Conservation (phyloP, 208 protist genomes). For the Strigomonas culicis region DNA sequence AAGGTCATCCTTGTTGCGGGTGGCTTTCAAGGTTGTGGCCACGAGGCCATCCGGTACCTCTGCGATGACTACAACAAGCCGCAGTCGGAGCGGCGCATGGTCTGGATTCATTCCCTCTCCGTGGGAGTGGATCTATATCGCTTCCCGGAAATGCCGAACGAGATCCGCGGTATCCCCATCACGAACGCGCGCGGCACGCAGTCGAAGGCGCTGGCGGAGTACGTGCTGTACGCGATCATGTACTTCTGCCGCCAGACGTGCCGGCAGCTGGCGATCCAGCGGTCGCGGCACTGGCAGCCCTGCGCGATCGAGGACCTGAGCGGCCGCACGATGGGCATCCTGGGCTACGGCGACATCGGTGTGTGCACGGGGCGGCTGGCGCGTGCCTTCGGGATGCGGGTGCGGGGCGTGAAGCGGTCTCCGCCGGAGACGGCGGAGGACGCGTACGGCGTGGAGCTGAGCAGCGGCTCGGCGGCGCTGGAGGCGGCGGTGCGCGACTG, state of each 20-base stretch:
- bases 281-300: constrained; percentile 30
- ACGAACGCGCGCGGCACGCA: constrained; percentile 37
- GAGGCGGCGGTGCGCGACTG: constrained; percentile 33
- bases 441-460: constrained; percentile 26
- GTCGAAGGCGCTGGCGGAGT: constrained; percentile 34
- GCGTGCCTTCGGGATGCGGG: constrained; percentile 32
- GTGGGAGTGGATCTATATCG: constrained; percentile 42
- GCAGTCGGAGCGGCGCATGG: constrained; percentile 26
- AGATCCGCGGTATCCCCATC: constrained; percentile 32
- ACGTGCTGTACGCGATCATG: constrained; percentile 43
- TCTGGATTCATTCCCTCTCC: constrained; percentile 42
- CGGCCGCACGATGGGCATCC: constrained; percentile 40
- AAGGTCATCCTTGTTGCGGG: constrained; percentile 21
- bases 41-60: constrained; percentile 26
- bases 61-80: constrained; percentile 33
- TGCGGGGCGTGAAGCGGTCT: constrained; percentile 28
- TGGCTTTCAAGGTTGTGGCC: background rate
- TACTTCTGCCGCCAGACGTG: constrained; percentile 64
- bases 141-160: constrained; percentile 15
- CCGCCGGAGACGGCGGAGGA: constrained; percentile 16
- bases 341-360: constrained; percentile 70
- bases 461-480: background rate
- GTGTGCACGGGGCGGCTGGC: constrained; percentile 16
- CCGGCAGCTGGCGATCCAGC: constrained; percentile 24
- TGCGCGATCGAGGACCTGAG: constrained; percentile 35